Evolutionary conservation across 371 early-diverging fungal species (phyloP), one percentile per base, ranked within the genome.

Genomic region (Lichtheimia corymbifera): DNA sequence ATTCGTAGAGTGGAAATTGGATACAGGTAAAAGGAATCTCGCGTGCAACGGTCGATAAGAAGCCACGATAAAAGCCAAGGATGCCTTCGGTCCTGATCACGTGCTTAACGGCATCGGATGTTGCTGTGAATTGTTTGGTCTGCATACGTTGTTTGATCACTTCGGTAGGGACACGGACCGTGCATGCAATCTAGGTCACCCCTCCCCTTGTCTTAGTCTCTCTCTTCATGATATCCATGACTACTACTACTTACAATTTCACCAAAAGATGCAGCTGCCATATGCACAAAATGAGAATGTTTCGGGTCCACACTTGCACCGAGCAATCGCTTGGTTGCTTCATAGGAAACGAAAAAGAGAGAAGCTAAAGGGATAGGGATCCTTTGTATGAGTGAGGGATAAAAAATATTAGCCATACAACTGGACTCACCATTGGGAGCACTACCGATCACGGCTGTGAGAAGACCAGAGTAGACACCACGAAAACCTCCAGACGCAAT

Each of bases 121-220:
- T 84, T 43, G 87, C 72, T 2, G 55, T 53, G 73, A 91, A 93
- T 65, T 91, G 93, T 49, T 89, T 89, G 41, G 94, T 88, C 72
- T 98, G 98, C 92, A 96, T 88, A 53, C 97, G 83, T 68, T 95
- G 95, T 70, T 98, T 98, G 61, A 96, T 86, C 35, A 96, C 93
- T 71, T 98, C 98, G 5, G 96, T 95, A 3, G 98, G 98, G 4
- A 97, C 97, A 4, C 98, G 87, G 17, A 96, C 89, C 45, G 93
- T 75, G 65, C 97, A 97, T 7, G 98, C 98, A 3, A 86, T 81
- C 93, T 93, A 66, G 5, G 54, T 17, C 30, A 62, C 13, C 17
- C 18, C 14, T 17, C 17, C 18, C 14, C 25, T 9, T 44, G 7
- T 18, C n/a, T 58, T 41, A 17, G 13, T 22, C 28, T 35, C 28